Conservation (phyloP, 257 asterid species). For the Nicotiana sylvestris region DNA sequence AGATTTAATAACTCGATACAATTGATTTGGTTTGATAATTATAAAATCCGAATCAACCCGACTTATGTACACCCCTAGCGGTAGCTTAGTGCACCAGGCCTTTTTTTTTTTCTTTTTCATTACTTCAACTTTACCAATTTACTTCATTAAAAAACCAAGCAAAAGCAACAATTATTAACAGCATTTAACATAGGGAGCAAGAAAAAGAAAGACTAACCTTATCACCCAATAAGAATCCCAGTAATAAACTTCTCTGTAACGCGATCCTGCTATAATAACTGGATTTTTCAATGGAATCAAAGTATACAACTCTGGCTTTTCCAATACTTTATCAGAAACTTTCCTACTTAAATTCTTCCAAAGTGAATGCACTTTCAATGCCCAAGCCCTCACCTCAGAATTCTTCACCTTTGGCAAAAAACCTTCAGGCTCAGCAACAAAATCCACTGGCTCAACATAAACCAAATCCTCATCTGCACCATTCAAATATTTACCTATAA, state of each 20-base stretch:
- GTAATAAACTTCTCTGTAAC: constrained; percentile 82
- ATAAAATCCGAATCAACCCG: too few relatives aligned
- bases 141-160: background rate
- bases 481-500: constrained; percentile 33
- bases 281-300: constrained; percentile 64
- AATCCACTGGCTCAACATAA: constrained; percentile 52
- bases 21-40: too few relatives aligned
- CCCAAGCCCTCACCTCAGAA: constrained; percentile 59
- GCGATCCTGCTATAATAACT: constrained; percentile 75
- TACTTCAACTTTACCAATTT: background rate
- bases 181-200: background rate
- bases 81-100: too few relatives aligned
- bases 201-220: constrained; percentile 35
- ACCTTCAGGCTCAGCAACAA: constrained; percentile 43
- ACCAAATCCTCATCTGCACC: constrained; percentile 54
- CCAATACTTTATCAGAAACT: constrained; percentile 50
- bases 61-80: too few relatives aligned
- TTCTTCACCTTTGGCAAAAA: constrained; percentile 55
- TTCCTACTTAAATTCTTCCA: constrained; percentile 80
- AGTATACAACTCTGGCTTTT: constrained; percentile 50
- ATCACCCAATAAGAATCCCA: constrained; percentile 94
- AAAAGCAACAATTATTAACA: background rate
- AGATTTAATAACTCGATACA: too few relatives aligned
- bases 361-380: constrained; percentile 61
- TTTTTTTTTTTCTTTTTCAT: too few relatives aligned